phyloP scores from a whole-genome alignment of 306 rosid species.

The Prunus mira region DNA sequence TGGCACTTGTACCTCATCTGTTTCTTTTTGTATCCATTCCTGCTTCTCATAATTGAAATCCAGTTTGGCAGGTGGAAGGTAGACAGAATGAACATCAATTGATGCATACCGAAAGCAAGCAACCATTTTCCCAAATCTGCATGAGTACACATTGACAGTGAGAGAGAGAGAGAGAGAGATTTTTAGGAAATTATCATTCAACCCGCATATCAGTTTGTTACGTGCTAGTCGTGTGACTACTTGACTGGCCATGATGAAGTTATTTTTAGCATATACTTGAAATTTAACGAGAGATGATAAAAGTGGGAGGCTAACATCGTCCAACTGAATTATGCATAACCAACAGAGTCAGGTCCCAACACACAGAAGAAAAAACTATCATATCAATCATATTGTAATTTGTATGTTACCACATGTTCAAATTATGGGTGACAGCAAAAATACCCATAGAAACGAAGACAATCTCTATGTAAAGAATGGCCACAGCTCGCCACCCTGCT shows the following conservation, averaged over 20 bases:
- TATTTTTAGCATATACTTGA: background rate
- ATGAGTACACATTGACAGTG: background rate
- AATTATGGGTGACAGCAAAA: background rate
- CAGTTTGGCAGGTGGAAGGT: conserved; percentile 73
- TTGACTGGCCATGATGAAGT: background rate
- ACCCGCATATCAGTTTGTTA: background rate
- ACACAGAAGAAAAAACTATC: background rate
- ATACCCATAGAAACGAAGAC: conserved; percentile 98
- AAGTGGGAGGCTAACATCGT: background rate
- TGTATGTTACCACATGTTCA: background rate
- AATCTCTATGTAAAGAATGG: conserved; percentile 95
- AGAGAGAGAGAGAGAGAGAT: background rate
- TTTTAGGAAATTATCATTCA: background rate
- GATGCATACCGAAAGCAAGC: conserved; percentile 98
- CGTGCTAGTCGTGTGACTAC: conserved; percentile 2
- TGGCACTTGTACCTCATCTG: conserved; percentile 59
- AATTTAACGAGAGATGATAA: background rate
- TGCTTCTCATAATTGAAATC: conserved; percentile 59
- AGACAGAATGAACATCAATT: conserved; percentile 81
- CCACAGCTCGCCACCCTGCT: conserved; percentile 99
- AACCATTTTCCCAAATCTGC: conserved; percentile 92
- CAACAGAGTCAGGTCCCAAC: background rate
- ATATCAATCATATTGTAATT: background rate
- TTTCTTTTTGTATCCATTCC: conserved; percentile 83
- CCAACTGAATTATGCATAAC: background rate